A percentile compares a stretch with the other conserved stretches of the same genome.
These are phyloP conservation scores for Infundibulicybe gibba DNA, from an alignment of 768 basidiomycete species.

Conservation along the genomic window DNA sequence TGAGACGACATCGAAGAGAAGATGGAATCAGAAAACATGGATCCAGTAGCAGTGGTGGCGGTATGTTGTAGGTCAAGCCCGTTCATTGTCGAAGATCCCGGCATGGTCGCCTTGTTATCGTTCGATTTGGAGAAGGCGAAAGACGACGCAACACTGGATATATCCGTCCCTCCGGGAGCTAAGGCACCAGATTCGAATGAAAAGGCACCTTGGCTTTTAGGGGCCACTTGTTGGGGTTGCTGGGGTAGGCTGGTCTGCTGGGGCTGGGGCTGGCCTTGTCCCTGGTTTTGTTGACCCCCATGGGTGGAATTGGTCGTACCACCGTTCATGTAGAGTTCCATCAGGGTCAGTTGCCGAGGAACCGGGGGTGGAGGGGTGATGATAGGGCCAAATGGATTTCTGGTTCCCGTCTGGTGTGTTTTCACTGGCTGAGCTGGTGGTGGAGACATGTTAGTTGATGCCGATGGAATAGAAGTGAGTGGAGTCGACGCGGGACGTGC, in stretches of 20 bases:
- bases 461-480: conserved; percentile 36
- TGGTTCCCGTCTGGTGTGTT: conserved; percentile 89
- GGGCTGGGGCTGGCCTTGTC: conserved; percentile 24
- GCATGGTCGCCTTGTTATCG: conserved; percentile 11
- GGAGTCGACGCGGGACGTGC: conserved; percentile 74
- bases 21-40: conserved; percentile 42
- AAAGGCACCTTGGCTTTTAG: conserved; percentile 21
- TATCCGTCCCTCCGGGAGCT: conserved; percentile 46
- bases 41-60: conserved; percentile 34
- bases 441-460: conserved; percentile 28
- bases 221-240: conserved; percentile 12
- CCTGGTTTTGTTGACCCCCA: conserved; percentile 11
- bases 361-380: conserved; percentile 58
- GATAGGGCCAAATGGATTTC: conserved; percentile 90
- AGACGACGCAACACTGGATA: conserved; percentile 71
- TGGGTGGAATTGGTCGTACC: conserved; percentile 16
- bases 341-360: conserved; percentile 76
- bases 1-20: conserved; percentile 48
- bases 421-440: conserved; percentile 62
- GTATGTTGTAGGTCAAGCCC: conserved; percentile 26
- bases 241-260: conserved; percentile 15
- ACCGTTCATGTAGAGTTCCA: conserved; percentile 66
- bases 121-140: conserved; percentile 48
- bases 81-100: conserved; percentile 9
- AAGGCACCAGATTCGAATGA: conserved; percentile 37